Evolutionary conservation across 805 yeast genomes (phyloP), one percentile per base, ranked within the genome.

Genomic region (Saccharomycopsis lassenensis): DNA sequence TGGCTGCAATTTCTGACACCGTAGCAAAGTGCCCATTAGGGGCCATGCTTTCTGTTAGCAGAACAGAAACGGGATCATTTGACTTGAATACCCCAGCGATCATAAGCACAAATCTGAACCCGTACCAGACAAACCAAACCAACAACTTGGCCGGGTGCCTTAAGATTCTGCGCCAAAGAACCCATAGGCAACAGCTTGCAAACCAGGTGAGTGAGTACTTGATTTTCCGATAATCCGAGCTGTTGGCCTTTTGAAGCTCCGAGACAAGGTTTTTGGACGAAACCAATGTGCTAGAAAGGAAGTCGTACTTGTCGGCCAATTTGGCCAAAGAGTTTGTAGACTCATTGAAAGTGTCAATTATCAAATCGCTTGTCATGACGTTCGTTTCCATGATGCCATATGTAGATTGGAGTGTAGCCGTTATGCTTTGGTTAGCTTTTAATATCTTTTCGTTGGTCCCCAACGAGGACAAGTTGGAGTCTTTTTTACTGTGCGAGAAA

Each of bases 331-430:
- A 34, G 25, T 36, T 35, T 2, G 43, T 39, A 3, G 44, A 36
- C 4, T 42, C 41, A 6, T 17, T 31, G 35, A 42, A 42, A 7
- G 35, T 35, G 3, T 42, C 46, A 11, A 39, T 31, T 8, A 39
- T 10, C 5, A 42, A 28, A 17, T 39, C 43, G 33, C 43, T 39
- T 7, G 21, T 36, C 2, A 42, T 23, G 3, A 42, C 46, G 16
- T 42, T 42, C 7, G 46, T 24, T 27, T 39, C 44, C 46, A 42
- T 42, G 1, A 36, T 26, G n/a, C 36, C 26, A 21, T 39, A 39
- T 4, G 44, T 30, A 2, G 36, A 20, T 25, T 33, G 39, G 4
- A 42, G 24, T 22, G 26, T 24, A 11, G 38, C 27, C 7, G 46
- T 39, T 14, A 42, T 42, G 18, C 29, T 26, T 15, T 32, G 35